Evolutionary conservation across 1,139 yeast species (phyloP), one percentile per base, ranked within the genome.

Genomic region (Yamadazyma dushanensis): DNA sequence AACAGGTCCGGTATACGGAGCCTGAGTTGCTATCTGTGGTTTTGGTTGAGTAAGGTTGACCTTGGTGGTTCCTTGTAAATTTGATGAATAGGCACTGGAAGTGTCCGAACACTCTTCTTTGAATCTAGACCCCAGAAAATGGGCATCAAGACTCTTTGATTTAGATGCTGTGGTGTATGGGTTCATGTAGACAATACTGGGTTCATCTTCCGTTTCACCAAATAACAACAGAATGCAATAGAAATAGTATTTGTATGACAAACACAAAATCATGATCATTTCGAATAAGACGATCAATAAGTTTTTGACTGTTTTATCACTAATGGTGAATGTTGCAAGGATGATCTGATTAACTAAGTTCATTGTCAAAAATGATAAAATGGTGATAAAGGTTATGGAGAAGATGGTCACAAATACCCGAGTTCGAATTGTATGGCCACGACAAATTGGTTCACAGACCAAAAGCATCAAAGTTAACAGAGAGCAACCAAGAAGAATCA

Each of bases 81-180:
- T 26, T 8, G 24, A 32, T 5, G 41, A 38, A 25, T 38, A 38
- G 2, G 32, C 29, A 30, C 41, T 38, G 3, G 41, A 38, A 20
- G 34, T 7, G 5, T 17, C 34, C 11, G 37, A 26, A 18, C 22
- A 16, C 3, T 20, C 6, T 11, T 32, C 36, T 14, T 24, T 15
- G 17, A 31, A 29, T 16, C 8, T 22, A 3, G 37, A 18, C 9
- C 16, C 22, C n/a, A n/a, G 23, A 16, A 13, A 11, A 18, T 10
- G 9, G 16, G 17, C 16, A 11, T 13, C 15, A 5, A 25, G 18
- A 5, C 16, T n/a, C 5, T n/a, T 16, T 5, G 11, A 8, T 24
- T 24, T 16, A 11, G 6, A 5, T 15, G 7, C 10, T 10, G 8
- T 15, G 15, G 5, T 25, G 18, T 25, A 25, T 7, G 27, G 27